A percentile compares a stretch with the other conserved stretches of the same genome.
Evolutionary conservation across 2,329 filamentous ascomycete species (phyloP).

Genomic region (Orbilia blumenaviensis): DNA sequence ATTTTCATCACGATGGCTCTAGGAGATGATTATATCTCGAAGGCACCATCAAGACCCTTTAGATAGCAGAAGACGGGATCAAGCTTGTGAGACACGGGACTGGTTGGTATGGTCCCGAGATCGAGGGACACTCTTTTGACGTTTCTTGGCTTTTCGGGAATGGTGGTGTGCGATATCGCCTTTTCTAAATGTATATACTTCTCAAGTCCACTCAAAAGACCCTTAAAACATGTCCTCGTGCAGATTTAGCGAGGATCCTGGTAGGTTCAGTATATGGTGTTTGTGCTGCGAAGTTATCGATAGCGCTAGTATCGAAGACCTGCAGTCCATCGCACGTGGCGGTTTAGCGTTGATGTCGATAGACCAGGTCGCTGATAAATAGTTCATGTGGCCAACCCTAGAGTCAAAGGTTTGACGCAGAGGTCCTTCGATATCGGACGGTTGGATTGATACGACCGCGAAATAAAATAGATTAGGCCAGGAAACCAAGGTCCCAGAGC

Average conservation of each 20-base stretch:
- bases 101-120: slow-evolving; percentile 42
- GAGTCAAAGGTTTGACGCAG: slow-evolving; percentile 22
- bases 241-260: slow-evolving; percentile 35
- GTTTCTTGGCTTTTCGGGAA: slow-evolving; percentile 37
- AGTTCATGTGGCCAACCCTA: slow-evolving; percentile 46
- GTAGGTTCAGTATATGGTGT: slow-evolving; percentile 10
- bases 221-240: slow-evolving; percentile 53
- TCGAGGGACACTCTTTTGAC: slow-evolving; percentile 29
- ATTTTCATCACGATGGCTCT: slow-evolving; percentile 52
- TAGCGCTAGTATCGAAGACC: slow-evolving; percentile 17
- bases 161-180: not conserved
- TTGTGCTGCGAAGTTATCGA: slow-evolving; percentile 7
- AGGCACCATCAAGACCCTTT: slow-evolving; percentile 12
- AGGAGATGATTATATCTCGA: slow-evolving; percentile 51
- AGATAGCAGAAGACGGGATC: slow-evolving; percentile 40
- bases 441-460: not conserved
- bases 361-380: slow-evolving; percentile 7
- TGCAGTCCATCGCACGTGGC: slow-evolving; percentile 53
- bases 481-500: not conserved
- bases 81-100: slow-evolving; percentile 53
- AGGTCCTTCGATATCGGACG: not conserved
- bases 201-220: slow-evolving; percentile 1
- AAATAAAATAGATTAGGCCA: not conserved
- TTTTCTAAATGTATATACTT: slow-evolving; percentile 10
- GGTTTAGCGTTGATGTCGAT: slow-evolving; percentile 34